Percentiles rank a stretch among this genome's conserved stretches.
Evolutionary conservation across 495 filamentous ascomycete species (phyloP).

Genomic region (Penicillium waksmanii): DNA sequence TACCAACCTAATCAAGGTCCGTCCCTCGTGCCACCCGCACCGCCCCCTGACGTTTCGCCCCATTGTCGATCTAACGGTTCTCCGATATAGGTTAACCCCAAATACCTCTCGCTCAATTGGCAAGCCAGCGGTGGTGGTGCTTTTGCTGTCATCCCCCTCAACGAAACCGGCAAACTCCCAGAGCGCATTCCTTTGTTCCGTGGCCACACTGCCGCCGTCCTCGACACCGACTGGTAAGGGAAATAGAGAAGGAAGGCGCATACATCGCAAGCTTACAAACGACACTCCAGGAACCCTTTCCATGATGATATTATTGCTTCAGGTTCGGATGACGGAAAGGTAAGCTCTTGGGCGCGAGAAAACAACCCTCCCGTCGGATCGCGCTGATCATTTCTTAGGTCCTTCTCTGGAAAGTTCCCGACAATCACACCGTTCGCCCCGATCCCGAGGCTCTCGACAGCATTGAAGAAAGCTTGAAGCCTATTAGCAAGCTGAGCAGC

Average conservation of each 20-base stretch:
- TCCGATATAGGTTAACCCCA: constrained; percentile 77
- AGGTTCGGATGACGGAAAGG: constrained; percentile 94
- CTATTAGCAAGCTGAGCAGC: constrained; percentile 77
- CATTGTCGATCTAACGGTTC: constrained; percentile 27
- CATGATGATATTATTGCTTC: constrained; percentile 92
- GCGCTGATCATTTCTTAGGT: constrained; percentile 51
- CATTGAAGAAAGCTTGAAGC: constrained; percentile 66
- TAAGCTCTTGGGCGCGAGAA: constrained; percentile 28
- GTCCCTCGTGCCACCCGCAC: constrained; percentile 29
- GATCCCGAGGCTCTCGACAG: constrained; percentile 77
- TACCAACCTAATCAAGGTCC: constrained; percentile 94
- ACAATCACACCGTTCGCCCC: constrained; percentile 79
- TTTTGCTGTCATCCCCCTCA: constrained; percentile 92
- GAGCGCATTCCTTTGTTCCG: constrained; percentile 94
- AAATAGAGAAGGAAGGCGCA: neutral
- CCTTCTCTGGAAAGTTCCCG: constrained; percentile 93
- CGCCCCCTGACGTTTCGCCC: constrained; percentile 33
- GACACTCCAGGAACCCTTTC: constrained; percentile 81
- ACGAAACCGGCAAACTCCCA: constrained; percentile 84
- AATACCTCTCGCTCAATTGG: constrained; percentile 97
- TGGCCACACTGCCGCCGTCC: constrained; percentile 90
- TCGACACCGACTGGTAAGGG: constrained; percentile 95
- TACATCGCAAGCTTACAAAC: neutral
- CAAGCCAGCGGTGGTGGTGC: constrained; percentile 95
- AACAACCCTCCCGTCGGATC: too few relatives aligned